Base-by-base conservation (phyloP, 2,329 filamentous ascomycete genomes). In the Fonsecaea nubica region DNA sequence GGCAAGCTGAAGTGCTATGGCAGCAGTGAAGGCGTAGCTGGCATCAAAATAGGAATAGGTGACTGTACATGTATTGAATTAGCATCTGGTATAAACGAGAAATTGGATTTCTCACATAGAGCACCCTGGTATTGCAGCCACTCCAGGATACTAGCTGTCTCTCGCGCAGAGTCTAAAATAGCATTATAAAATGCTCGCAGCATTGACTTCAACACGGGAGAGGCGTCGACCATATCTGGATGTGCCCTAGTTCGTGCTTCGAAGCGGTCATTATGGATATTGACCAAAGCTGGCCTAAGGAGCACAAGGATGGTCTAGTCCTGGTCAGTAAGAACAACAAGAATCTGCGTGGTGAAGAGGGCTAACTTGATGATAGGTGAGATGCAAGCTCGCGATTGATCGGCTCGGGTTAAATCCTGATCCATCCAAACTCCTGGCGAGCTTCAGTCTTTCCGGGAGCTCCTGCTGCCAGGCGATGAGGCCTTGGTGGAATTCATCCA, bases 291-390 rank as follows among this genome's bases (percentile, higher is more conserved):
- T 8, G 65, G 65, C 58, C 65, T 32, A 18, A 68, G 62, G 9
- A 68, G 58, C 21, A 65, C 63, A 8, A 68, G 63, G 48, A 65
- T 68, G 6, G 66, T 55, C 66, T 68, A 18, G 15, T 10, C 33
- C 33, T 9, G 12, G 54, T 56, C 54, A 56, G 33, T 38, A 56
- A 38, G 33, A 36, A 56, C 21, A 33, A 56, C n/a, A 40, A 38
- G 33, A 56, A 25, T 56, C 10, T 56, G 33, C 33, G 21, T 38
- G 54, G 21, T 13, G 54, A 38, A 35, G 21, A 56, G 33, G 38
- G 9, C 62, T 30, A 12, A 68, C 66, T 58, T 68, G 66, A 36
- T 68, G 60, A 36, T 68, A 68, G 53, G 63, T 63, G 35, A 68
- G 63, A 54, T 68, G 54, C 21, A 68, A 35, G 38, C 53, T 55